Evolutionary conservation across 2,329 filamentous ascomycete species (phyloP).

Genomic region (Hymenoscyphus albidus): DNA sequence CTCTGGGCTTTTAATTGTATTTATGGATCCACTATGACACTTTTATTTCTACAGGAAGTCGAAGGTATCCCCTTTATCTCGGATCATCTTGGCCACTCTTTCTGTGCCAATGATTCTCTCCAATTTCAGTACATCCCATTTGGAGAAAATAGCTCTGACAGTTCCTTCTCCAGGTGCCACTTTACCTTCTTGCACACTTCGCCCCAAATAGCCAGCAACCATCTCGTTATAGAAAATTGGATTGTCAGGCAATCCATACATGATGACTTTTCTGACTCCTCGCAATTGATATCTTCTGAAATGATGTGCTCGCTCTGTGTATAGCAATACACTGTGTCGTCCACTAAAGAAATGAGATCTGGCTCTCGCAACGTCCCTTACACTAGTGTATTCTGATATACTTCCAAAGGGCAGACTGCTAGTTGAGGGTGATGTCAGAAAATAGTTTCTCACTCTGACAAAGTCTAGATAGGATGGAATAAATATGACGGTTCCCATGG

Average conservation of each 20-base stretch:
- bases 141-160: constrained; percentile 69
- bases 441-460: constrained; percentile 86
- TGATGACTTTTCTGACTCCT: constrained; percentile 78
- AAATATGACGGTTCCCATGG: constrained; percentile 75
- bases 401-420: constrained; percentile 65
- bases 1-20: constrained; percentile 10
- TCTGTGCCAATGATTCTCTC: constrained; percentile 83
- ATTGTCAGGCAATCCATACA: constrained; percentile 90
- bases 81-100: constrained; percentile 78
- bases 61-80: constrained; percentile 84
- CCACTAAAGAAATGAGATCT: constrained; percentile 84
- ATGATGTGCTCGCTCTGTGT: constrained; percentile 95
- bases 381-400: constrained; percentile 82
- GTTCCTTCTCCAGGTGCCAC: constrained; percentile 56
- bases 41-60: constrained; percentile 70
- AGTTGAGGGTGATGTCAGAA: constrained; percentile 64
- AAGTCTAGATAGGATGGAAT: constrained; percentile 95
- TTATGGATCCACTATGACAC: constrained; percentile 5
- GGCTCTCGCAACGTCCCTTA: constrained; percentile 75
- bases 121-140: constrained; percentile 83
- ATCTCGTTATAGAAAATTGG: constrained; percentile 76
- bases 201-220: constrained; percentile 61
- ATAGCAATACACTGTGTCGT: constrained; percentile 77
- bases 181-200: constrained; percentile 53
- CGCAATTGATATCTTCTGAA: constrained; percentile 83